Evolutionary conservation across 148 eudicot species (phyloP), one percentile per base, ranked within the genome.

Genomic region (Rhododendron griersonianum): DNA sequence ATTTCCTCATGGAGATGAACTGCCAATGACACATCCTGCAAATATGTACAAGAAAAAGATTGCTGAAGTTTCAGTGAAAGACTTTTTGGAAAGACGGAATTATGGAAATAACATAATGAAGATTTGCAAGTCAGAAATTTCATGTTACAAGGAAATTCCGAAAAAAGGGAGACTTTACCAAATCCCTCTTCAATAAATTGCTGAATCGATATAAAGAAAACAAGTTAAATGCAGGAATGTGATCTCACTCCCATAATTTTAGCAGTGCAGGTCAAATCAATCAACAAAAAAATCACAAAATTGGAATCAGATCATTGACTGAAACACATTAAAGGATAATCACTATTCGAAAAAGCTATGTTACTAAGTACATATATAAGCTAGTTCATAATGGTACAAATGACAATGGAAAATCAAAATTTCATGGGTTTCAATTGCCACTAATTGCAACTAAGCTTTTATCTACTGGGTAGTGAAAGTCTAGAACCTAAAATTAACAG

Each of bases 11-110:
- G 83, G 50, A 78, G 45, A 84, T 87, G 82, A 84, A 25, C 81
- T 13, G 11, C 88, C 86, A 81, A 59, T 75, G 87, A 86, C 19
- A 47, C 77, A 86, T 75, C 87, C 94, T 93, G 90, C 75, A 83
- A 89, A 86, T 23, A 82, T 23, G 48, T 80, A 55, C 50, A 83
- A 9, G 67, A 35, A 86, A 55, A 41, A 80, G 47, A 39, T n/a
- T 19, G 55, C 47, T 19, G 16, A 82, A 75, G 48, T 41, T 33
- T n/a, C 73, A 65, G 51, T 48, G 23, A 45, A 65, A 48, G 14
- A 23, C 35, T 10, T 78, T 45, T 48, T 51, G 35, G 7, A 51
- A 51, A 3, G 28, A 67, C 21, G 74, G 6, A 47, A 74, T 28
- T 4, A 45, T 30, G 6, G 45, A 35, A 19, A 50, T 35, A 80